Evolutionary conservation across 148 eudicot genomes (phyloP).

Genomic region (Arbutus unedo): DNA sequence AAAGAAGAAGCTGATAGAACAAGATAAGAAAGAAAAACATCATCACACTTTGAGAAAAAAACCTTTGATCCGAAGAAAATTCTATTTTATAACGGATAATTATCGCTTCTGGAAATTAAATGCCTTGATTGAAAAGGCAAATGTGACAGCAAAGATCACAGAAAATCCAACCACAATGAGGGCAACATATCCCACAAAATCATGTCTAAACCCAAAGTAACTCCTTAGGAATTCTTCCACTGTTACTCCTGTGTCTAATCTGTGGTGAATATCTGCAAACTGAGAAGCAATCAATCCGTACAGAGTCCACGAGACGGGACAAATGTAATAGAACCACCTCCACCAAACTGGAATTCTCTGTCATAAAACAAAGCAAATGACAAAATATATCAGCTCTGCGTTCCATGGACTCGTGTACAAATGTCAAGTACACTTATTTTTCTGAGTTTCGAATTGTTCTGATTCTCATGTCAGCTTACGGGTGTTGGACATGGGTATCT

Average conservation of each 20-base stretch:
- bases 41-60: too few species aligned
- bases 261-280: slow-evolving; percentile 26
- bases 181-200: slow-evolving; percentile 50
- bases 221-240: slow-evolving; percentile 37
- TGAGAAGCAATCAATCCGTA: slow-evolving; percentile 43
- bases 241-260: background rate
- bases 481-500: background rate
- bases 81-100: too few species aligned
- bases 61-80: too few species aligned
- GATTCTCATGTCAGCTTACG: background rate
- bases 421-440: background rate
- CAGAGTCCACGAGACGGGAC: slow-evolving; percentile 32
- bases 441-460: background rate
- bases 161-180: slow-evolving; percentile 39
- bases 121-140: slow-evolving; percentile 54
- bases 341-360: slow-evolving; percentile 55
- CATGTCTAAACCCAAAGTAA: slow-evolving; percentile 58
- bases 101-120: slow-evolving; percentile 78
- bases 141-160: slow-evolving; percentile 46
- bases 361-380: background rate
- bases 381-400: background rate
- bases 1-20: too few species aligned
- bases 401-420: background rate
- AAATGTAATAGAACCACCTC: slow-evolving; percentile 43
- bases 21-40: too few species aligned